Evolutionary conservation across 2,329 filamentous ascomycete genomes (phyloP).

Genomic region (Fusarium denticulatum): DNA sequence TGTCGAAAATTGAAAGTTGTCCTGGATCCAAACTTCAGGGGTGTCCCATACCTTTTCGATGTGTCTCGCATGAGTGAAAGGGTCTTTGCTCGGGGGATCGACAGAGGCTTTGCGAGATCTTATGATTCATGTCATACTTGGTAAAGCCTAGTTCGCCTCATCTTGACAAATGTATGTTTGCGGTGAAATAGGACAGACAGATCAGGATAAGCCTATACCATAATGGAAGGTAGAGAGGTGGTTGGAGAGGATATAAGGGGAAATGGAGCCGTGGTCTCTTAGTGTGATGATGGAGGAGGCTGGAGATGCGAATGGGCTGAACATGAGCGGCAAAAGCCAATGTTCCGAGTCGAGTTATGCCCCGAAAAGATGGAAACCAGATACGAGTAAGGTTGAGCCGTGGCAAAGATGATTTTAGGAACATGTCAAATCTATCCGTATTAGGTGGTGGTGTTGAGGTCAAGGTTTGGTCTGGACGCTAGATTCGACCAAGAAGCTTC

Average conservation of each 20-base stretch:
- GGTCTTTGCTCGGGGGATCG: neutral
- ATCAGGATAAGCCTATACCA: neutral
- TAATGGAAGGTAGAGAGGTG: neutral
- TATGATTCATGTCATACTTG: neutral
- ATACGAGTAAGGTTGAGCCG: neutral
- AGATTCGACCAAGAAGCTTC: neutral
- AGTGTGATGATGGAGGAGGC: slow-evolving; percentile 12
- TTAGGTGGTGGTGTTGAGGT: neutral
- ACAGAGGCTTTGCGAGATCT: neutral
- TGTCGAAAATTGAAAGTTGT: neutral
- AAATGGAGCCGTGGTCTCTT: neutral
- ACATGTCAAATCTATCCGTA: neutral
- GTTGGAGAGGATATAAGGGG: neutral
- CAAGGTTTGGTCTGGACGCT: neutral
- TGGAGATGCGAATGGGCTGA: neutral
- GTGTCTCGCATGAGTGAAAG: slow-evolving; percentile 33
- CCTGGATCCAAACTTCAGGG: slow-evolving; percentile 2
- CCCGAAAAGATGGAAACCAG: neutral
- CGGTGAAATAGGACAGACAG: neutral
- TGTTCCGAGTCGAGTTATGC: neutral
- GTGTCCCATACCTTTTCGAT: slow-evolving; percentile 18
- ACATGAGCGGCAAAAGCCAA: neutral
- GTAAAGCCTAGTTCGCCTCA: neutral
- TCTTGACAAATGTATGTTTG: neutral
- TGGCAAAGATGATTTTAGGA: neutral